Evolutionary conservation across 2,329 filamentous ascomycete genomes (phyloP).

Genomic region (Lachnellula suecica): DNA sequence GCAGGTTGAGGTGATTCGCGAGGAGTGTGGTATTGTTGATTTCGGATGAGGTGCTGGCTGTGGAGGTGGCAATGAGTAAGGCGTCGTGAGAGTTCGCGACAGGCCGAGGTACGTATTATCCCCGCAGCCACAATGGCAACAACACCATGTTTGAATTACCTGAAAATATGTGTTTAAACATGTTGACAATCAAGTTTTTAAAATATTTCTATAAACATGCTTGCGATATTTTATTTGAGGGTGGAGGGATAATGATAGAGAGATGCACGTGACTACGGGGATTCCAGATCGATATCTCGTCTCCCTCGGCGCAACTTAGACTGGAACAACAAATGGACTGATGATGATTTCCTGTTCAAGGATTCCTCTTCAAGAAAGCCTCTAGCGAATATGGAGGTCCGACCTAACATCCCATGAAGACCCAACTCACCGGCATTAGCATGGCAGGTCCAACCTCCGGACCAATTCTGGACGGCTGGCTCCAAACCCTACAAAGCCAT

Average conservation of each 20-base stretch:
- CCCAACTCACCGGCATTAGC: not conserved
- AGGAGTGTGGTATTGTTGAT: not conserved
- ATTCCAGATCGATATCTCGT: too few relatives aligned
- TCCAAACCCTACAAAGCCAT: constrained; percentile 12
- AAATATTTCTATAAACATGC: too few relatives aligned
- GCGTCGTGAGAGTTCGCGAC: too few relatives aligned
- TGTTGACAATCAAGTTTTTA: too few relatives aligned
- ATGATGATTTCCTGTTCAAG: not conserved
- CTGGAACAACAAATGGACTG: too few relatives aligned
- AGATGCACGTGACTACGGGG: too few relatives aligned
- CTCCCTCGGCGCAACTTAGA: too few relatives aligned
- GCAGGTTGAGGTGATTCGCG: not conserved
- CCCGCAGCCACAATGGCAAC: too few relatives aligned
- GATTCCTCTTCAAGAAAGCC: not conserved
- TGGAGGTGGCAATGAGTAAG: not conserved
- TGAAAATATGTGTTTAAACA: too few relatives aligned
- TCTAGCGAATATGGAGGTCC: not conserved
- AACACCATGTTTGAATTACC: too few relatives aligned
- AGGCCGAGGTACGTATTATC: not conserved
- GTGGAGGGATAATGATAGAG: too few relatives aligned
- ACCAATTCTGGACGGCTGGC: constrained; percentile 16
- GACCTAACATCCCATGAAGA: not conserved
- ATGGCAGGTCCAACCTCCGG: not conserved
- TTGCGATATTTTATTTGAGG: too few relatives aligned
- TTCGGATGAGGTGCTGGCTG: not conserved